Conservation (phyloP, 345 rosid genomes). For the Acer negundo region DNA sequence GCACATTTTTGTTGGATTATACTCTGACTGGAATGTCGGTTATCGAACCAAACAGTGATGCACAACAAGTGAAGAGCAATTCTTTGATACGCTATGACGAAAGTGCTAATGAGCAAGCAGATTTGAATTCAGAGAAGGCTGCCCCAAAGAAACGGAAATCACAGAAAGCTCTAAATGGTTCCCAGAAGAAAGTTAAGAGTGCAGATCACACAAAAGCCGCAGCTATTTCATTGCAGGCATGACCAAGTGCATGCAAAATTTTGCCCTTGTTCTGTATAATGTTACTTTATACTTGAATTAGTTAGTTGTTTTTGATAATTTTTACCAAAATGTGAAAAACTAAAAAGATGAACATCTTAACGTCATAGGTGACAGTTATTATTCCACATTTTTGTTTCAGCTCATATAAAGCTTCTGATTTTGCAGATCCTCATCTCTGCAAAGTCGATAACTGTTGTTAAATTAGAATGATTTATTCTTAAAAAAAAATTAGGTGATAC, state of each 20-base stretch:
- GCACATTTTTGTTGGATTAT: slow-evolving; percentile 88
- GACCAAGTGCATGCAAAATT: slow-evolving; percentile 2
- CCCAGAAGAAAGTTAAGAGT: slow-evolving; percentile 62
- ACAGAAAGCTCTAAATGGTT: slow-evolving; percentile 43
- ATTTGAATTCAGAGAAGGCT: slow-evolving; percentile 27
- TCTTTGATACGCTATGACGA: slow-evolving; percentile 6
- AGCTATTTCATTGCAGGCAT: slow-evolving; percentile 38
- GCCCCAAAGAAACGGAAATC: slow-evolving; percentile 65
- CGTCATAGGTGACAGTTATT: neutral
- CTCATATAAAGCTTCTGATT: too few relatives aligned
- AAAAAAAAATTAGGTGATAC: too few relatives aligned
- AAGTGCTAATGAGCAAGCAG: slow-evolving; percentile 27
- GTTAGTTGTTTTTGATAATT: neutral
- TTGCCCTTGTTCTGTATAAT: neutral
- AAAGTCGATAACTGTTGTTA: too few relatives aligned
- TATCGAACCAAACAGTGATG: slow-evolving; percentile 53
- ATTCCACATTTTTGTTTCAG: too few relatives aligned
- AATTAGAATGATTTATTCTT: too few relatives aligned
- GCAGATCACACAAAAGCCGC: slow-evolving; percentile 33
- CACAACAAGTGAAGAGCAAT: slow-evolving; percentile 15
- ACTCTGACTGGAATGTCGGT: slow-evolving; percentile 83
- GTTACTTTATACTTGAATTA: too few relatives aligned
- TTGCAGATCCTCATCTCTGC: too few relatives aligned
- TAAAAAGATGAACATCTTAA: neutral
- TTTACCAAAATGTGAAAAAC: neutral